These are phyloP conservation scores for Euphorbia peplus DNA, from an alignment of 345 rosid genomes.

Conservation along the genomic window DNA sequence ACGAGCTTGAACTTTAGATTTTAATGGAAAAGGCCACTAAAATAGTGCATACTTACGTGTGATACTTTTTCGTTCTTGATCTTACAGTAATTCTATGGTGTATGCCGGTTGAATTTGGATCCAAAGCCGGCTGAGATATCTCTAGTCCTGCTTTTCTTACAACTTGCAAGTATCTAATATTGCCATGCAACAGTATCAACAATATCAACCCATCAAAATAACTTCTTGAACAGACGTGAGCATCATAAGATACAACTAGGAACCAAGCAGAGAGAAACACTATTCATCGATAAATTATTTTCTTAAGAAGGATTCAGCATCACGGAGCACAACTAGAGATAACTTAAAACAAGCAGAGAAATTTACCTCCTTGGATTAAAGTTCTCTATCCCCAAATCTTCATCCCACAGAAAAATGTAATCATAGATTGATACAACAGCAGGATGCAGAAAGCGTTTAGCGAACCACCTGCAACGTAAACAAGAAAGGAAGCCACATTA, in stretches of 20 bases:
- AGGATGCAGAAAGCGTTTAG: slow-evolving; percentile 95
- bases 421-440: slow-evolving; percentile 74
- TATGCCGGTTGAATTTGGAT: slow-evolving; percentile 88
- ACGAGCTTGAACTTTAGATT: not conserved
- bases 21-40: slow-evolving; percentile 7
- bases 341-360: not conserved
- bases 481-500: not conserved
- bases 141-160: slow-evolving; percentile 76
- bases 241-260: slow-evolving; percentile 2
- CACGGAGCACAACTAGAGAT: too few species aligned
- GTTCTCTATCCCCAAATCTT: slow-evolving; percentile 86
- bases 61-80: slow-evolving; percentile 65
- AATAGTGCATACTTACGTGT: slow-evolving; percentile 45
- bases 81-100: slow-evolving; percentile 94
- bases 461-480: slow-evolving; percentile 80
- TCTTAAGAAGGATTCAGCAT: too few species aligned
- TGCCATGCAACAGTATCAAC: not conserved
- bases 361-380: slow-evolving; percentile 71
- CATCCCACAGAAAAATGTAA: slow-evolving; percentile 95
- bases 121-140: slow-evolving; percentile 98
- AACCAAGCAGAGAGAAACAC: not conserved
- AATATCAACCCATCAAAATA: not conserved
- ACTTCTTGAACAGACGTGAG: not conserved
- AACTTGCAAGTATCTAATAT: slow-evolving; percentile 64
- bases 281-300: not conserved